A percentile compares a stretch with the other conserved stretches of the same genome.
Conservation (phyloP, 2,329 filamentous ascomycete species). For the Podosphaera fusca region DNA sequence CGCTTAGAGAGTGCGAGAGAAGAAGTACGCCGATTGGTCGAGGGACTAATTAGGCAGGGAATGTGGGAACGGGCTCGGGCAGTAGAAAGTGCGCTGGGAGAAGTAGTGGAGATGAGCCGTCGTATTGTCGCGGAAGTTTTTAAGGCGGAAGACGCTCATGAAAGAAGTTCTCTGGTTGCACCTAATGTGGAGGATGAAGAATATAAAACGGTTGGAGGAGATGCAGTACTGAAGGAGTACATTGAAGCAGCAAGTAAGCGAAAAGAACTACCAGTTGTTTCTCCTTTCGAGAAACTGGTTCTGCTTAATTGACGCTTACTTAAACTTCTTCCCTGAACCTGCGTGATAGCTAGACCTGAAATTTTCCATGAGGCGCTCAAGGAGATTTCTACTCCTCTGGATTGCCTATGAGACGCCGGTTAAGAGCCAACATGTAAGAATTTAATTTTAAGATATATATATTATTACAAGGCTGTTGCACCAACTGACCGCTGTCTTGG, state of each 20-base stretch:
- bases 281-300: conserved; percentile 21
- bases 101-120: conserved; percentile 48
- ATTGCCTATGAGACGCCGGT: conserved; percentile 8
- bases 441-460: conserved; percentile 12
- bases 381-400: conserved; percentile 4
- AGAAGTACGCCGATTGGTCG: conserved; percentile 53
- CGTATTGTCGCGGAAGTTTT: conserved; percentile 51
- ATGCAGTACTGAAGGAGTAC: conserved; percentile 16
- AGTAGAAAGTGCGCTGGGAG: conserved; percentile 48
- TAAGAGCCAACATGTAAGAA: conserved; percentile 7
- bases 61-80: conserved; percentile 77
- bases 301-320: conserved; percentile 14
- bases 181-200: conserved; percentile 10
- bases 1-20: conserved; percentile 48
- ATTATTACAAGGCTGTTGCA: conserved; percentile 7
- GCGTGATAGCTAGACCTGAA: not conserved
- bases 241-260: conserved; percentile 11
- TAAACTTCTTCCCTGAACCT: conserved; percentile 3
- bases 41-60: conserved; percentile 50
- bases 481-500: conserved; percentile 1
- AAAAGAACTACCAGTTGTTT: conserved; percentile 14
- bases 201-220: conserved; percentile 14
- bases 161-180: conserved; percentile 6
- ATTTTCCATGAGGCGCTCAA: not conserved
- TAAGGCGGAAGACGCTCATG: conserved; percentile 13